These are phyloP conservation scores for Botryosphaeria dothidea DNA, from an alignment of 2,329 filamentous ascomycete genomes.

Conservation along the genomic window DNA sequence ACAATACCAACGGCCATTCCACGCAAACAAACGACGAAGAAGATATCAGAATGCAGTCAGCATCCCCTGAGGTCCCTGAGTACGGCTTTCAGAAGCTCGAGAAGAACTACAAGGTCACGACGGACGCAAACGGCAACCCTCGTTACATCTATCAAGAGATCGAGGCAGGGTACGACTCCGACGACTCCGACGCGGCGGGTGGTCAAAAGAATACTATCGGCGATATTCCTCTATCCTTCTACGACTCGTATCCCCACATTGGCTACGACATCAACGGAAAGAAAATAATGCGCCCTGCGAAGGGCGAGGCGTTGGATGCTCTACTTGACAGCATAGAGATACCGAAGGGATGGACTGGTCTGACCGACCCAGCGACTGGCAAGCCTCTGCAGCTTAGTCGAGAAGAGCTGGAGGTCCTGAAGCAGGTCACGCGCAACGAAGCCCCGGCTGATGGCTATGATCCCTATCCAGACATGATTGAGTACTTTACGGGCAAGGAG, in stretches of 20 bases:
- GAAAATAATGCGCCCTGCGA: conserved; percentile 94
- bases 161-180: conserved; percentile 91
- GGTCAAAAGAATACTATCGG: conserved; percentile 83
- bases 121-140: conserved; percentile 85
- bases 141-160: conserved; percentile 94
- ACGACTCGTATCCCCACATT: conserved; percentile 97
- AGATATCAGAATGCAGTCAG: conserved; percentile 19
- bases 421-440: conserved; percentile 86
- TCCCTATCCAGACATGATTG: conserved; percentile 88
- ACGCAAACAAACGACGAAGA: conserved; percentile 22
- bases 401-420: conserved; percentile 85
- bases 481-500: conserved; percentile 87
- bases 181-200: conserved; percentile 82
- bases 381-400: conserved; percentile 85
- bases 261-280: conserved; percentile 99
- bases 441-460: conserved; percentile 86
- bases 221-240: conserved; percentile 90
- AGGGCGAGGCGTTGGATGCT: conserved; percentile 89
- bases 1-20: conserved; percentile 8
- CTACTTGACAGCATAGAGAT: conserved; percentile 95
- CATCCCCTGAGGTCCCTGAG: conserved; percentile 27
- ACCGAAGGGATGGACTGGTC: conserved; percentile 93
- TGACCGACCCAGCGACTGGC: conserved; percentile 91
- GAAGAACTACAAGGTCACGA: conserved; percentile 63
- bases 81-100: conserved; percentile 25